phyloP scores from a whole-genome alignment of 345 rosid species.

The Rhizophora apiculata region DNA sequence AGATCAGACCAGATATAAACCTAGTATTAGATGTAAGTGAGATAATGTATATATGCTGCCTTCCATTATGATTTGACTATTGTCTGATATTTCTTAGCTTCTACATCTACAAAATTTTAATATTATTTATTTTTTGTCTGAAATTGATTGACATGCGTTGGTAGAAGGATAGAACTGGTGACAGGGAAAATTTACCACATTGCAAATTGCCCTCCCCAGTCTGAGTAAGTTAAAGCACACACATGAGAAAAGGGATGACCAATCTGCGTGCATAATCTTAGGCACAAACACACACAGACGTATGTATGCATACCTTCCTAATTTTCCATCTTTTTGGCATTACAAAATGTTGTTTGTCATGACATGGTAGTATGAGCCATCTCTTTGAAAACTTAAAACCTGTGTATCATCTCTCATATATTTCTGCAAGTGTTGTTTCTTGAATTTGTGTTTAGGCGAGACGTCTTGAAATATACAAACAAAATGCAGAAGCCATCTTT shows the following conservation, averaged over 20 bases:
- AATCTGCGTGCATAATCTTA: background rate
- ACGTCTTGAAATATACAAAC: constrained; percentile 71
- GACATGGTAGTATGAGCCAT: background rate
- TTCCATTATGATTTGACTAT: too few relatives aligned
- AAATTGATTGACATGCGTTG: constrained; percentile 66
- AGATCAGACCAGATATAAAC: constrained; percentile 71
- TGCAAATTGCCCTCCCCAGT: constrained; percentile 63
- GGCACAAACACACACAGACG: background rate
- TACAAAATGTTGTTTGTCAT: too few relatives aligned
- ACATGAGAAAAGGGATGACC: constrained; percentile 66
- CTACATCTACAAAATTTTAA: background rate
- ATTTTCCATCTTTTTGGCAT: background rate
- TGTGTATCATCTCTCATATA: background rate
- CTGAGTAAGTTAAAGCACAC: constrained; percentile 71
- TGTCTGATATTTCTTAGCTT: background rate
- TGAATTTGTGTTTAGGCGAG: constrained; percentile 47
- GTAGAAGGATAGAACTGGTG: constrained; percentile 72
- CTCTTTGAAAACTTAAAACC: background rate
- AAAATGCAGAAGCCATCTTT: constrained; percentile 60
- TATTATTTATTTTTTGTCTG: too few relatives aligned
- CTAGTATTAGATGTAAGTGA: constrained; percentile 60
- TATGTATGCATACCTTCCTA: background rate
- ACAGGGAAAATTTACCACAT: constrained; percentile 80
- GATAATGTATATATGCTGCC: background rate
- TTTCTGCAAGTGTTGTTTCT: background rate